Evolutionary conservation across 305 asterid species (phyloP), one percentile per base, ranked within the genome.

Genomic region (Coffea humblotiana): DNA sequence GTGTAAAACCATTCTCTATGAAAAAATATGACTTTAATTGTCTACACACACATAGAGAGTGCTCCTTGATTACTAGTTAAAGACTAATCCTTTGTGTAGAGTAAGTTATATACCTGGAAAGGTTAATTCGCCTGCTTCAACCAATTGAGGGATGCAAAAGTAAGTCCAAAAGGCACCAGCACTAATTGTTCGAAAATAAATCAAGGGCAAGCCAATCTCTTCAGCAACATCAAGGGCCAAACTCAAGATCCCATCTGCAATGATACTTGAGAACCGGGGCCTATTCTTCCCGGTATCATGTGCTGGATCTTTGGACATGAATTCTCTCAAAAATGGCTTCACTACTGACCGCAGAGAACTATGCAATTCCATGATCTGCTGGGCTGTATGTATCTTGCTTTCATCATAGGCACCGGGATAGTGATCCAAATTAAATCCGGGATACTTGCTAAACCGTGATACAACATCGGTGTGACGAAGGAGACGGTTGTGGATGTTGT

Each of bases 121-220:
- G 8, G 90, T 85, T 18, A 87, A 74, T 58, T 85, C 88, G 23
- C 63, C 74, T 9, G 78, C 81, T 79, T 85, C 65, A 47, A 87
- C 74, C 40, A 85, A 85, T 58, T 77, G 66, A 37, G 81, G 82
- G 5, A 72, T 66, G n/a, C 45, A 82, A 54, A 69, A 84, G 4
- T 25, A 80, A 35, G 73, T 37, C 82, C 84, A 83, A 13, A 83
- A 83, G 12, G 82, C 78, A 64, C 76, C 54, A 35, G 81, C 82
- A 45, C 86, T 77, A 7, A 77, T 12, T 13, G 84, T 80, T 27
- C 82, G 84, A 48, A 80, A 83, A 58, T 71, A 51, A 15, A 80
- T 12, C 69, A 80, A 35, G 7, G 84, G 79, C 64, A 83, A 43
- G 15, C 82, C 78, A 19, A 67, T 23, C 52, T 85, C 88, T 56